Evolutionary conservation across 352 stramenopile species (phyloP).

Genomic region (Globisporangium mamillatum): DNA sequence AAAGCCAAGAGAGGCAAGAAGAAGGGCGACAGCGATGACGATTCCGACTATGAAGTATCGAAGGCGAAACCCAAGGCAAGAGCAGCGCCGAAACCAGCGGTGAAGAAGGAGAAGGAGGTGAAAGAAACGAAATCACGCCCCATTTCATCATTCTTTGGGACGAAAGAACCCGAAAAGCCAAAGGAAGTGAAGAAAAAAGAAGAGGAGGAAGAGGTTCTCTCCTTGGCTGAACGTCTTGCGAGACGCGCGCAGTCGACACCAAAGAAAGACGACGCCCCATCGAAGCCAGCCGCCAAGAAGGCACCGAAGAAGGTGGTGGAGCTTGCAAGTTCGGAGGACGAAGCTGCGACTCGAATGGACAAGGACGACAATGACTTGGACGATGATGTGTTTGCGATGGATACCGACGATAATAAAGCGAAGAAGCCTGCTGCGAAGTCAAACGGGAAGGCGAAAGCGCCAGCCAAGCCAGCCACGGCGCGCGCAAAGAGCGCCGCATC

Average conservation of each 20-base stretch:
- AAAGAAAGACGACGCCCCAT: slow-evolving; percentile 31
- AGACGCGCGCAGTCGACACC: slow-evolving; percentile 44
- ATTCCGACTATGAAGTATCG: slow-evolving; percentile 63
- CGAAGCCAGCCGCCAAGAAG: slow-evolving; percentile 27
- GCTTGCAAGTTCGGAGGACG: slow-evolving; percentile 47
- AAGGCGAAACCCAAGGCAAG: slow-evolving; percentile 43
- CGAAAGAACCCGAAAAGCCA: slow-evolving; percentile 24
- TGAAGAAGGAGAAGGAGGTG: slow-evolving; percentile 25
- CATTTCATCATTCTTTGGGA: slow-evolving; percentile 56
- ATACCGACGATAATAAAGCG: slow-evolving; percentile 18
- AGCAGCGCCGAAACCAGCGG: slow-evolving; percentile 23
- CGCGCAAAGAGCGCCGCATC: slow-evolving; percentile 30
- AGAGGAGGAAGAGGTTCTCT: slow-evolving; percentile 67
- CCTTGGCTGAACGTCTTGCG: slow-evolving; percentile 66
- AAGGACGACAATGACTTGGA: slow-evolving; percentile 20
- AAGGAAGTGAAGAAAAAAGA: slow-evolving; percentile 30
- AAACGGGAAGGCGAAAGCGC: slow-evolving; percentile 23
- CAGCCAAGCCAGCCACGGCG: slow-evolving; percentile 18
- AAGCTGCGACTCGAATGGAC: slow-evolving; percentile 11
- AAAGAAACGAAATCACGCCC: slow-evolving; percentile 24
- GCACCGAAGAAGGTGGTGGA: slow-evolving; percentile 30
- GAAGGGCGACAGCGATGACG: slow-evolving; percentile 37
- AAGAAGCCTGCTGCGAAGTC: slow-evolving; percentile 41
- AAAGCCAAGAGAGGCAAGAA: slow-evolving; percentile 57
- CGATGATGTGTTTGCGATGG: slow-evolving; percentile 75